These are phyloP conservation scores for Trypanosoma conorhini DNA, from an alignment of 208 protist species.

Conservation along the genomic window DNA sequence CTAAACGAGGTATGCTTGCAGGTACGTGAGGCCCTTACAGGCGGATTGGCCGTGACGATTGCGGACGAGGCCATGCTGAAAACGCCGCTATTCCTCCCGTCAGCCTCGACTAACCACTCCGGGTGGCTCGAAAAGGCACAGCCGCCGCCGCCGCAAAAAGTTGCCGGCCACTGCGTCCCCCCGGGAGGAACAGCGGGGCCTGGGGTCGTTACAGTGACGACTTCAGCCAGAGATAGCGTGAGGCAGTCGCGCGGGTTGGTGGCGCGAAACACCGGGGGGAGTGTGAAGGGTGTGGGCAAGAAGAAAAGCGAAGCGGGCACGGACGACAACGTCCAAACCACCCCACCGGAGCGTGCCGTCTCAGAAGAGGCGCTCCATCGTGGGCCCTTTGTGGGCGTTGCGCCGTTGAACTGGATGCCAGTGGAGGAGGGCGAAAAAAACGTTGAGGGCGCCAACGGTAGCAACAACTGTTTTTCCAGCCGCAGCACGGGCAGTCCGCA, in stretches of 20 bases:
- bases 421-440: neutral
- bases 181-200: neutral
- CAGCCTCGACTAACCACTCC: neutral
- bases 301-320: neutral
- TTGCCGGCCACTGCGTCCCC: neutral
- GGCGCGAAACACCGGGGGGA: neutral
- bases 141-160: neutral
- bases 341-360: neutral
- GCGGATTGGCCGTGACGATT: neutral
- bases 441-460: neutral
- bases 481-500: neutral
- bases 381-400: constrained; percentile 23
- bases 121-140: neutral
- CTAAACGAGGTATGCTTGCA: constrained; percentile 14
- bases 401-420: neutral
- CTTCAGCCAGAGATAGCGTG: neutral
- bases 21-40: constrained; percentile 15
- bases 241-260: neutral
- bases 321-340: neutral
- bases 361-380: neutral
- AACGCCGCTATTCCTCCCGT: constrained; percentile 29
- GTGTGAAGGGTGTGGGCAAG: neutral
- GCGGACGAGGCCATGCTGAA: constrained; percentile 22
- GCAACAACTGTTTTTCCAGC: neutral
- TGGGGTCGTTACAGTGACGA: neutral